Evolutionary conservation across 2,329 filamentous ascomycete species (phyloP).

Genomic region (Tolypocladium sp.): DNA sequence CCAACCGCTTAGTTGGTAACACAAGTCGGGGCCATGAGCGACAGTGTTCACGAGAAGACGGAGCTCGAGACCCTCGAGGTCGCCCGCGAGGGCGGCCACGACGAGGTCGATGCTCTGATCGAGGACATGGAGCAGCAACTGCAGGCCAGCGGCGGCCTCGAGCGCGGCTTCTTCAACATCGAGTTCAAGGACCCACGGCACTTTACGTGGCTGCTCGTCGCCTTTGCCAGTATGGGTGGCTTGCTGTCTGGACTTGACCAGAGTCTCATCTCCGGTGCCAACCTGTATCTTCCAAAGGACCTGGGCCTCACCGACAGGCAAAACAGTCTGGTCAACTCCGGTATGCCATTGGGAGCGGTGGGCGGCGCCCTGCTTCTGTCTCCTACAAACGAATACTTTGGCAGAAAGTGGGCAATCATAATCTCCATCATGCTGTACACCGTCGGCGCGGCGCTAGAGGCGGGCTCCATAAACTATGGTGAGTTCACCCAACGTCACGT

Average conservation of each 20-base stretch:
- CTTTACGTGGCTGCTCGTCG: slow-evolving; percentile 60
- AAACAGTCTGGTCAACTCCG: slow-evolving; percentile 58
- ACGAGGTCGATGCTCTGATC: slow-evolving; percentile 30
- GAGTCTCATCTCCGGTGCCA: slow-evolving; percentile 62
- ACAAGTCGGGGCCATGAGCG: background rate
- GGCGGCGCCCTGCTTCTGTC: slow-evolving; percentile 59
- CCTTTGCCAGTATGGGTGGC: slow-evolving; percentile 68
- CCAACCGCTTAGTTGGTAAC: background rate
- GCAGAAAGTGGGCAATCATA: slow-evolving; percentile 59
- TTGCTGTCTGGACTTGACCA: slow-evolving; percentile 65
- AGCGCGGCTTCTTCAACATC: slow-evolving; percentile 40
- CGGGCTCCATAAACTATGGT: slow-evolving; percentile 57
- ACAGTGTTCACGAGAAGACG: slow-evolving; percentile 13
- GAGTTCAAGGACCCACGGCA: slow-evolving; percentile 51
- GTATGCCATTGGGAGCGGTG: slow-evolving; percentile 64
- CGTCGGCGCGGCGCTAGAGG: slow-evolving; percentile 58
- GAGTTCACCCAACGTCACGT: background rate
- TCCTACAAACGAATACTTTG: slow-evolving; percentile 58
- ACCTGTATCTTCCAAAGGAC: slow-evolving; percentile 54
- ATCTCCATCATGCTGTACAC: slow-evolving; percentile 63
- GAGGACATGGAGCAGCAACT: slow-evolving; percentile 32
- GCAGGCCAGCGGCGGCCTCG: slow-evolving; percentile 18
- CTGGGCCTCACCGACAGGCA: slow-evolving; percentile 45
- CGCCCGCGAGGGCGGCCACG: slow-evolving; percentile 20
- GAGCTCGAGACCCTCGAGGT: slow-evolving; percentile 26